Evolutionary conservation across 2,329 filamentous ascomycete genomes (phyloP).

Genomic region (Ustulina deusta): DNA sequence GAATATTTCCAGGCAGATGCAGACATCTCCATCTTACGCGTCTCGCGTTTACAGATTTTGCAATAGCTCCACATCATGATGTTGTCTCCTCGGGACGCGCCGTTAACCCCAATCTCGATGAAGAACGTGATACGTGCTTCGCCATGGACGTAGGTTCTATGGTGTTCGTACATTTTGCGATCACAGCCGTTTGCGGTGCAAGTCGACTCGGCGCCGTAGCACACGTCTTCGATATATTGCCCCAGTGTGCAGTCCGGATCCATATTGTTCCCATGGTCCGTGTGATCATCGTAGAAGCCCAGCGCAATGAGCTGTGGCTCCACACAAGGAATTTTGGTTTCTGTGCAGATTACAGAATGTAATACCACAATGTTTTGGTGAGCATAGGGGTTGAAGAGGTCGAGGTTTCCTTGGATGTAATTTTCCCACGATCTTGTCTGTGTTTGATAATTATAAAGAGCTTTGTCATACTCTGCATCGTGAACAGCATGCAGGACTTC

Average conservation of each 20-base stretch:
- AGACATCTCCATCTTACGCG: slow-evolving; percentile 90
- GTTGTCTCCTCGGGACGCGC: slow-evolving; percentile 64
- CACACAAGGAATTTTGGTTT: slow-evolving; percentile 91
- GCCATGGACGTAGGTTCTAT: slow-evolving; percentile 96
- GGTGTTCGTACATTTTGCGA: slow-evolving; percentile 89
- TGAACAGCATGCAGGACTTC: slow-evolving; percentile 95
- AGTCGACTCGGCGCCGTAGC: slow-evolving; percentile 77
- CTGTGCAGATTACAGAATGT: slow-evolving; percentile 92
- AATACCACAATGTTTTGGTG: slow-evolving; percentile 97
- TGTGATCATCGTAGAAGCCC: slow-evolving; percentile 93
- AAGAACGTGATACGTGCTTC: slow-evolving; percentile 93
- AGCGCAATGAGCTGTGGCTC: slow-evolving; percentile 92
- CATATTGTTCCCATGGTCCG: slow-evolving; percentile 71
- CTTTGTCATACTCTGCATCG: slow-evolving; percentile 96
- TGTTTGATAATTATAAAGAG: slow-evolving; percentile 90
- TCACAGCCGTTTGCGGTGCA: slow-evolving; percentile 90
- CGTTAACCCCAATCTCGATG: slow-evolving; percentile 74
- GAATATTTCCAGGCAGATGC: slow-evolving; percentile 97
- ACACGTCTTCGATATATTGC: slow-evolving; percentile 94
- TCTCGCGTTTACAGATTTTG: slow-evolving; percentile 90
- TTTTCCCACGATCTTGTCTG: slow-evolving; percentile 97
- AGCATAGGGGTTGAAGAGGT: slow-evolving; percentile 92
- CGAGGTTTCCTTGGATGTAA: slow-evolving; percentile 87
- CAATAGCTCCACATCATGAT: slow-evolving; percentile 99
- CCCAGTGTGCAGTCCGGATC: slow-evolving; percentile 92